Conservation (phyloP, 495 filamentous ascomycete genomes). For the Immersiella caudata region DNA sequence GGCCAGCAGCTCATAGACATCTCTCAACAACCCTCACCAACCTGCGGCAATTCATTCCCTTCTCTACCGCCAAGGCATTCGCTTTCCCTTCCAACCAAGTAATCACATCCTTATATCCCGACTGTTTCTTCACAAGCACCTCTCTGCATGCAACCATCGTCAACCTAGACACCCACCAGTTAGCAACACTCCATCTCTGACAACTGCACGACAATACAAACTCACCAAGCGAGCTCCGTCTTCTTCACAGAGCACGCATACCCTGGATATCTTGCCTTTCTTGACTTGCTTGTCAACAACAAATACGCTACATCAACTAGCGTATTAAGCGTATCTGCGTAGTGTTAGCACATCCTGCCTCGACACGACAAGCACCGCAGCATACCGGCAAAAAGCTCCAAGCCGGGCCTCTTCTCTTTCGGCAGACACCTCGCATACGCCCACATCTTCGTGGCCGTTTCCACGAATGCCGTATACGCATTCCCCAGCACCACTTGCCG, state of each 20-base stretch:
- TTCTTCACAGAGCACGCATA: slow-evolving; percentile 64
- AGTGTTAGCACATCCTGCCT: background rate
- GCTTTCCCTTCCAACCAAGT: slow-evolving; percentile 61
- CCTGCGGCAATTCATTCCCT: slow-evolving; percentile 22
- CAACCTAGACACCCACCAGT: slow-evolving; percentile 49
- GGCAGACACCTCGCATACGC: slow-evolving; percentile 70
- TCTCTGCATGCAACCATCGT: slow-evolving; percentile 66
- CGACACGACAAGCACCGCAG: background rate
- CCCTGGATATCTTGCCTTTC: slow-evolving; percentile 50
- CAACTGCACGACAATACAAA: slow-evolving; percentile 17
- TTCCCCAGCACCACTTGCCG: slow-evolving; percentile 67
- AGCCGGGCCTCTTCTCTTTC: slow-evolving; percentile 54
- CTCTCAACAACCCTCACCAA: slow-evolving; percentile 25
- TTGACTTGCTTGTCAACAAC: slow-evolving; percentile 62
- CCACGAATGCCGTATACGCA: slow-evolving; percentile 71
- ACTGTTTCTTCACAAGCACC: slow-evolving; percentile 70
- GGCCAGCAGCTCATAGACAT: no score
- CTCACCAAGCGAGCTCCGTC: slow-evolving; percentile 69
- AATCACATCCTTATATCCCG: slow-evolving; percentile 61
- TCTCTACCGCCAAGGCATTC: slow-evolving; percentile 28
- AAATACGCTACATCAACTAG: slow-evolving; percentile 65
- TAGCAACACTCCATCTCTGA: background rate
- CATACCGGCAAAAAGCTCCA: slow-evolving; percentile 61
- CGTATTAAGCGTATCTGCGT: slow-evolving; percentile 64
- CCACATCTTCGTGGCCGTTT: slow-evolving; percentile 83